phyloP scores from a whole-genome alignment of 306 rosid species.

The Cucumis hystrix region DNA sequence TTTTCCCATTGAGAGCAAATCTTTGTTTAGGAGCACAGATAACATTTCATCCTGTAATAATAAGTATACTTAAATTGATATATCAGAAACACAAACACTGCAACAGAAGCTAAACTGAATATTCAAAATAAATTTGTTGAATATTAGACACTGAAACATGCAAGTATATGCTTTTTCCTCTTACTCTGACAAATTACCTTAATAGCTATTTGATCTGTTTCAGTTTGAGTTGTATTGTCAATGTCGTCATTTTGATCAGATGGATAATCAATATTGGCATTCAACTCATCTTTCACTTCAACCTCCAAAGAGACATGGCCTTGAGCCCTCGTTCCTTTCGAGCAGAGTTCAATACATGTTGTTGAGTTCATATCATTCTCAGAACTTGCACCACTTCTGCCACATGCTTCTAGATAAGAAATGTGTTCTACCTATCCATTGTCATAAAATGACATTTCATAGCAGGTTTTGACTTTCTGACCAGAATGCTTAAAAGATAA shows the following conservation, averaged over 20 bases:
- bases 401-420: conserved; percentile 41
- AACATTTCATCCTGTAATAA: conserved; percentile 31
- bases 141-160: neutral
- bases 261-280: conserved; percentile 19
- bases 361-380: conserved; percentile 15
- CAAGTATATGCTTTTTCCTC: neutral
- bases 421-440: conserved; percentile 63
- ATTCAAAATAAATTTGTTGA: neutral
- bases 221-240: conserved; percentile 12
- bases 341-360: conserved; percentile 11
- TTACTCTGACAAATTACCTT: conserved; percentile 17
- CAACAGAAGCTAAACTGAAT: neutral
- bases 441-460: conserved; percentile 4
- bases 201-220: conserved; percentile 10
- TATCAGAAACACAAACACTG: neutral
- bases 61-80: conserved; percentile 9
- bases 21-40: conserved; percentile 15
- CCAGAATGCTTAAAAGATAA: conserved; percentile 2
- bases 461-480: neutral
- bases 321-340: conserved; percentile 5
- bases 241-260: conserved; percentile 15
- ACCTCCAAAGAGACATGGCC: conserved; percentile 16
- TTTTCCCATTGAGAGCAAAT: conserved; percentile 23
- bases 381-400: conserved; percentile 13
- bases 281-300: conserved; percentile 18